Evolutionary conservation across 148 eudicot species (phyloP), one percentile per base, ranked within the genome.

Genomic region (Spergularia bocconei): DNA sequence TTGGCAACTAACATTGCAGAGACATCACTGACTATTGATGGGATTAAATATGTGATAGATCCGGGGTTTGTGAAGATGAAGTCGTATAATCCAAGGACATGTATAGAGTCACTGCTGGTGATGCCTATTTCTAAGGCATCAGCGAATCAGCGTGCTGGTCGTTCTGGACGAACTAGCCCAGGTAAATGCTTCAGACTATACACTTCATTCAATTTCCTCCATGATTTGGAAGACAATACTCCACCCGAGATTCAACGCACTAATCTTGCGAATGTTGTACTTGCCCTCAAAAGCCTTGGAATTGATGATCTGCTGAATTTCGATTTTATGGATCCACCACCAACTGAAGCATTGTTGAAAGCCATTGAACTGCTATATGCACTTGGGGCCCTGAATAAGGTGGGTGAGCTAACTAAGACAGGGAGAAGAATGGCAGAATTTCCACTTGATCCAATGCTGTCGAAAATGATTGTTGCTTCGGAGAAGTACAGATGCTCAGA

Each of bases 1-100:
- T 75, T 92, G 55, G 89, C 97, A 4, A 92, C 97, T 58, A 92
- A 92, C 75, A 90, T 92, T 36, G 97, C 97, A 23, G 97, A 92
- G 74, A 92, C 97, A 1, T 92, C 97, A 13, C 82, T 92, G 38
- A 90, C 97, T 2, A 90, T 92, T 48, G 92, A 88, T 70, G 92
- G 97, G 58, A 88, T 92, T 41, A 85, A 83, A 51, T 90, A 90
- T 65, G 97, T 92, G 9, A 83, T 92, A 75, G 97, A 92, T 67
- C 88, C 92, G 1, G 94, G 97, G 23, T 88, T 87, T 63, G 69
- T 67, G 61, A 90, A 92, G 69, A 84, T 86, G 89, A 92, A 87
- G 70, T 81, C 87, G 2, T 92, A 88, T 72, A 87, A 87, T 77
- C 92, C 97, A 12, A 74, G 91, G 17, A 88, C 84, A 0, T 88